Percentiles rank a stretch among this genome's conserved stretches.
These are phyloP conservation scores for Ceraceosorus guamensis DNA, from an alignment of 1,284 basidiomycete genomes.

Conservation along the genomic window DNA sequence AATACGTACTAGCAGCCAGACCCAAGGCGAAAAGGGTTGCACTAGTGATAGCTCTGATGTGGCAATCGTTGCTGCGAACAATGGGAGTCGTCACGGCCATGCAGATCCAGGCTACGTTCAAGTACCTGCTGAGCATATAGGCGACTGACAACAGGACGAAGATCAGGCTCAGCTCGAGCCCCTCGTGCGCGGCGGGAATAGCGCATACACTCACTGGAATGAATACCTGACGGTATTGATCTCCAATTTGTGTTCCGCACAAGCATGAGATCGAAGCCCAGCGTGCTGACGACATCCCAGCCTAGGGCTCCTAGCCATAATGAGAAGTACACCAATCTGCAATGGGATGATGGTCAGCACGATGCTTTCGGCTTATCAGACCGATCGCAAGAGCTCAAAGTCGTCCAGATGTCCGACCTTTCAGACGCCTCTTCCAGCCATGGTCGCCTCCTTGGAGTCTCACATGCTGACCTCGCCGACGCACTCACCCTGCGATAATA, in stretches of 20 bases:
- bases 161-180: too few relatives aligned
- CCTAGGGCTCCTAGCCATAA: slow-evolving; percentile 40
- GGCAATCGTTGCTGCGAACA: slow-evolving; percentile 21
- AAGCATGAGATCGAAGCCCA: slow-evolving; percentile 27
- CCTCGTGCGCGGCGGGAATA: too few relatives aligned
- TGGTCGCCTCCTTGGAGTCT: too few relatives aligned
- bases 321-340: slow-evolving; percentile 28
- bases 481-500: not conserved
- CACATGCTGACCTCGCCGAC: not conserved
- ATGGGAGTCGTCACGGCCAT: slow-evolving; percentile 26
- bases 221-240: slow-evolving; percentile 23
- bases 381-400: too few relatives aligned
- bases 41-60: slow-evolving; percentile 19
- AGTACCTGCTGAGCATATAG: slow-evolving; percentile 30
- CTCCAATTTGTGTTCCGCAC: slow-evolving; percentile 26
- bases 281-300: slow-evolving; percentile 35
- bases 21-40: slow-evolving; percentile 25
- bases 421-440: too few relatives aligned
- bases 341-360: not conserved
- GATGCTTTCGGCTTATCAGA: not conserved
- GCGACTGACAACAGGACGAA: slow-evolving; percentile 11
- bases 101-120: slow-evolving; percentile 29
- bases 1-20: slow-evolving; percentile 18
- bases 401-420: too few relatives aligned
- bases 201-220: slow-evolving; percentile 7